Base-by-base conservation (phyloP, 257 asterid genomes). In the Handroanthus guayacan region DNA sequence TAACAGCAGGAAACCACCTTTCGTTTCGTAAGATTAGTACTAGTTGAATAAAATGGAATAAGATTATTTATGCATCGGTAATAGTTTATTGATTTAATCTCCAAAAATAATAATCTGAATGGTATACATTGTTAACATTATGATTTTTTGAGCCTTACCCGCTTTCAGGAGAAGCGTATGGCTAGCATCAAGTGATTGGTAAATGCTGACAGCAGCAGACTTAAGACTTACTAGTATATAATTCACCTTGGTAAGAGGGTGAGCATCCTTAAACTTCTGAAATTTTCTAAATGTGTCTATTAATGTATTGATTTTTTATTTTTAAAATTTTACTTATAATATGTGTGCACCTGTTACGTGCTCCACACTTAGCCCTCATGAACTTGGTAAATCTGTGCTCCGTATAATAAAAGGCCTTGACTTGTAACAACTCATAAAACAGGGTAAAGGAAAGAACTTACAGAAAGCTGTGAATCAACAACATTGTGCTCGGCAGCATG, bases 381-480 rank as follows among this genome's bases (percentile, higher is more conserved):
- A 34, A 39, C 9, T 16, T 9, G 50, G 52, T 18, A 48, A 6
- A 16, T 39, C 18, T 31, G 52, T 52, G 62, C 72, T 68, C 62
- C 44, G 12, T 56, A 58, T 45, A 55, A 69, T 14, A 36, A n/a
- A 41, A 9, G 67, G 38, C 20, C 61, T 65, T 37, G 54, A 67
- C 3, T 5, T 39, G 20, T 20, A 62, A 58, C 34, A 69, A 34
- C 31, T 11, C 2, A 34, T 45, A 11, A 67, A 63, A 44, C 17
- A 17, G 71, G 66, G 41, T 36, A 57, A 52, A 45, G 62, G 50
- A 51, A 25, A 44, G 43, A 65, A 72, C 97, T 77, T 86, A 94
- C 99, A 39, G 99, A 90, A 82, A 88, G 84, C 68, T 83, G 84
- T 18, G 96, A 81, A 84, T 94, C 91, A 57, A 45, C 75, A 63